Percentiles rank a stretch among this genome's conserved stretches.
phyloP scores from a whole-genome alignment of 495 filamentous ascomycete genomes.

The Penicillium maclennaniae region DNA sequence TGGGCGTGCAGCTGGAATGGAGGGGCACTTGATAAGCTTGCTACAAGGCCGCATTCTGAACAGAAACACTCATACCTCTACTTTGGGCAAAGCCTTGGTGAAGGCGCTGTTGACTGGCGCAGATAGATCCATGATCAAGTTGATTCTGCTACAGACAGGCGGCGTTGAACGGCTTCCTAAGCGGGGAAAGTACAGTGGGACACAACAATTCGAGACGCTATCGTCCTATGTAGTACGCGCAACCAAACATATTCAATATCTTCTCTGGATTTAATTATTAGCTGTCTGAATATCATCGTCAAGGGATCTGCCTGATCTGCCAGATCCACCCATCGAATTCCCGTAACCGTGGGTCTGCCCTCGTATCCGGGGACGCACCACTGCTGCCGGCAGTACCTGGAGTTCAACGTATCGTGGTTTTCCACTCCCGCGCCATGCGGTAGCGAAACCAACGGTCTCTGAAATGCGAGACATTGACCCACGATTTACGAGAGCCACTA shows the following conservation, averaged over 20 bases:
- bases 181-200: neutral
- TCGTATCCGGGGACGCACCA: constrained; percentile 4
- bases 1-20: constrained; percentile 70
- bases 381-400: neutral
- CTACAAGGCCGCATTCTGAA: neutral
- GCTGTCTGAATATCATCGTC: constrained; percentile 26
- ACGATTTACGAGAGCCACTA: neutral
- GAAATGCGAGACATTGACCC: constrained; percentile 1
- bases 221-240: neutral
- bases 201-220: neutral
- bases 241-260: neutral
- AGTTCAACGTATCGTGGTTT: neutral
- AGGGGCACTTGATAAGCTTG: neutral
- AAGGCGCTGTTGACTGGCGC: constrained; percentile 30
- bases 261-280: neutral
- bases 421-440: neutral
- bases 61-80: constrained; percentile 28
- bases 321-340: neutral
- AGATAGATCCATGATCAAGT: constrained; percentile 19
- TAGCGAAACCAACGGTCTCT: neutral
- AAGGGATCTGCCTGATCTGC: neutral
- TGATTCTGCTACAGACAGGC: neutral
- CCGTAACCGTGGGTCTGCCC: neutral
- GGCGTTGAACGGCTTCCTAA: neutral
- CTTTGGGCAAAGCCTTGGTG: constrained; percentile 36